Evolutionary conservation across 169 alveolate genomes (phyloP).

Genomic region (Cryptosporidium muris): DNA sequence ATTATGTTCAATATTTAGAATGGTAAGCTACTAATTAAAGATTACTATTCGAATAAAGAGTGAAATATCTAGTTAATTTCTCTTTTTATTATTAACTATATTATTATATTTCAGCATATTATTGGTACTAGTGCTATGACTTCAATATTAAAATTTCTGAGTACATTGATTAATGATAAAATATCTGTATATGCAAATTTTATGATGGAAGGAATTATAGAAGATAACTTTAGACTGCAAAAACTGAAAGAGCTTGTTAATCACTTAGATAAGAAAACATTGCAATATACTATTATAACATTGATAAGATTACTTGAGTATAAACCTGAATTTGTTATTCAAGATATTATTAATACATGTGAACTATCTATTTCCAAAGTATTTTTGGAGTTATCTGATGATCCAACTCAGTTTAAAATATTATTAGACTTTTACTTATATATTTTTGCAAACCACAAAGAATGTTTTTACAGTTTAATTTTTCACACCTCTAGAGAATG

Average conservation of each 20-base stretch:
- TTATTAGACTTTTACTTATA: slow-evolving; percentile 35
- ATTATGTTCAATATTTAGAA: slow-evolving; percentile 9
- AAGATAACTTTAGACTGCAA: background rate
- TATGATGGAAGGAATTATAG: slow-evolving; percentile 20
- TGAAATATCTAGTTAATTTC: no score
- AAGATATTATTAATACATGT: background rate
- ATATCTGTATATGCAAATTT: slow-evolving; percentile 31
- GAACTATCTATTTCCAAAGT: slow-evolving; percentile 15
- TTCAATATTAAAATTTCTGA: slow-evolving; percentile 21
- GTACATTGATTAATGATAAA: slow-evolving; percentile 17
- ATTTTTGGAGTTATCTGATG: slow-evolving; percentile 9
- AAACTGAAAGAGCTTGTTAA: slow-evolving; percentile 7
- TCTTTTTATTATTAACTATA: background rate
- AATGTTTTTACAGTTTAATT: slow-evolving; percentile 3
- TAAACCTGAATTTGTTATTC: slow-evolving; percentile 17
- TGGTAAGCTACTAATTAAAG: slow-evolving; percentile 3
- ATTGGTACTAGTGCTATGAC: slow-evolving; percentile 1
- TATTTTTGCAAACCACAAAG: background rate
- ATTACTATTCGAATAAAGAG: background rate
- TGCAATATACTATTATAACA: slow-evolving; percentile 6
- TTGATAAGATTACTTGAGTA: slow-evolving; percentile 18
- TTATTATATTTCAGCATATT: background rate
- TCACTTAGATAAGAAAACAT: background rate
- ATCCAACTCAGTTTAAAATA: background rate
- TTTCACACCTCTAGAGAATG: background rate